Percentiles rank a stretch among this genome's conserved stretches.
Evolutionary conservation across 2,329 filamentous ascomycete genomes (phyloP).

Genomic region (Colletotrichum gloeosporioides): DNA sequence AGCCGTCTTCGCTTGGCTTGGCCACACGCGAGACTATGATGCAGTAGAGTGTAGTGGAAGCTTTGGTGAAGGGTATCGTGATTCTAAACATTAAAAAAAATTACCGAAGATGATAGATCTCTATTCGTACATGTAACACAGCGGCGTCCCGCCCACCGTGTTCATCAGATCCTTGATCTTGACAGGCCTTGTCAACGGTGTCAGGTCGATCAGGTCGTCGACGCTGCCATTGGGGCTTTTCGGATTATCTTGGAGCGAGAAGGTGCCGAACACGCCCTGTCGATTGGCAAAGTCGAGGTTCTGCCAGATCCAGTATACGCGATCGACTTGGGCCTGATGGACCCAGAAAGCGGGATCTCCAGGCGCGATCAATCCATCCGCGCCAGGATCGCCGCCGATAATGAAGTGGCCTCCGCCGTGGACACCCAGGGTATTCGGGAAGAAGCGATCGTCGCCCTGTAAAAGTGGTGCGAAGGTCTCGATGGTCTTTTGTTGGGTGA

Average conservation of each 20-base stretch:
- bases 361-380: conserved; percentile 48
- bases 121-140: conserved; percentile 48
- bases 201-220: conserved; percentile 39
- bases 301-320: conserved; percentile 55
- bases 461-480: conserved; percentile 37
- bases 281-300: conserved; percentile 45
- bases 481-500: conserved; percentile 29
- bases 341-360: conserved; percentile 51
- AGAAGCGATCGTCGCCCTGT: conserved; percentile 37
- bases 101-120: not conserved
- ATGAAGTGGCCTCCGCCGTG: conserved; percentile 47
- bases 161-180: conserved; percentile 41
- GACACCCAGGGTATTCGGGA: conserved; percentile 37
- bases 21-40: fast-evolving
- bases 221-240: conserved; percentile 47
- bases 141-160: conserved; percentile 43
- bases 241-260: conserved; percentile 45
- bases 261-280: conserved; percentile 44
- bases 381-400: conserved; percentile 51
- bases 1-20: not conserved
- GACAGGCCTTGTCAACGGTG: conserved; percentile 36
- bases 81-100: not conserved
- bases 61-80: not conserved
- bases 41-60: not conserved
- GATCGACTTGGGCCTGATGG: conserved; percentile 52